Base-by-base conservation (phyloP, 1,139 yeast species). In the Candida labiduridarum region DNA sequence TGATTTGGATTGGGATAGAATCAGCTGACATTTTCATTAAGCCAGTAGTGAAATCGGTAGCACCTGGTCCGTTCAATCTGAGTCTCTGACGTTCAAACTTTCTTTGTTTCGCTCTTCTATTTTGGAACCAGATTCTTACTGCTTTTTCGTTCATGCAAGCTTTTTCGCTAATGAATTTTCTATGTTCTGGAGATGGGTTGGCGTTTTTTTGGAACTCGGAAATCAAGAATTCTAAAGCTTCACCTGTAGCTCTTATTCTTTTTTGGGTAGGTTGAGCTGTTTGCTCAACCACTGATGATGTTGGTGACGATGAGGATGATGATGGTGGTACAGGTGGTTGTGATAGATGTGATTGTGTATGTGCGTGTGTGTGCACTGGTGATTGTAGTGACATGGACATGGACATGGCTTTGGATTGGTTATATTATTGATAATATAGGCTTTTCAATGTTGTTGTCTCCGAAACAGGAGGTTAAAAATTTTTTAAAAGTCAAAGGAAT, bases 71-170 rank as follows among this genome's bases (percentile, higher is more conserved):
- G 27, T 8, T 40, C n/a, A 36, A 29, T 45, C 43, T 51, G 64
- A 78, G 64, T 49, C 84, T 71, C 16, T 44, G 46, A 27, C 46
- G 41, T 57, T 81, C 85, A 56, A 77, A 63, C 61, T 82, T 84
- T 62, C 92, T 78, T 46, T 83, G 78, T 63, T 90, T 90, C 16
- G 97, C 97, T 53, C 97, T 72, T 59, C 95, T 76, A 64, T 92
- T 92, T 66, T 92, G 98, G 64, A 92, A 92, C 98, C 98, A 92
- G 46, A 92, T 91, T 51, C 96, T 79, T 2, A 92, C 96, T 4
- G 96, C 91, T 57, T 96, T 81, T 61, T 91, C 97, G 8, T 94
- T 84, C 94, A 92, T 88, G 44, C 88, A 89, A 2, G 96, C 89
- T 53, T 78, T 78, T 7, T 79, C 82, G 45, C 96, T 85, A 45